Evolutionary conservation across 768 basidiomycete genomes (phyloP), one percentile per base, ranked within the genome.

Genomic region (Mycena chlorophos): DNA sequence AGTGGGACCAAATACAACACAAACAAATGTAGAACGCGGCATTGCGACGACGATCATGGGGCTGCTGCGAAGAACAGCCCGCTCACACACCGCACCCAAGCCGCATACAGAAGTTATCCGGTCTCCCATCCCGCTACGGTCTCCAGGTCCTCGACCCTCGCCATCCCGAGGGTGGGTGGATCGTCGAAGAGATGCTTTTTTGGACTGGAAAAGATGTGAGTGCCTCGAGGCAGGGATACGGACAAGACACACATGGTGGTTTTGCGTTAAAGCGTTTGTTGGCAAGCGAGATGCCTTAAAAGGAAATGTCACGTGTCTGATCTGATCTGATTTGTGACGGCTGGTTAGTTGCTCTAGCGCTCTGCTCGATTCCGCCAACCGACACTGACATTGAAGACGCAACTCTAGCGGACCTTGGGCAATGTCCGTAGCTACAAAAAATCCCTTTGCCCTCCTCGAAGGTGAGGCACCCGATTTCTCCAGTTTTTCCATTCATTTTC

Each of bases 151-250:
- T 90, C 79, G 86, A 88, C 78, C 82, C 78, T 75, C 86, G 65
- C 82, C 82, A 81, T 88, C 84, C 55, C 54, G 49, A 61, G 46
- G 82, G 89, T 81, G 87, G 83, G 80, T 84, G 74, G 75, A 73
- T 84, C 89, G 66, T 91, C 87, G 79, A 85, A 81, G 86, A 91
- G 90, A 91, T 91, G 90, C 90, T 92, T 92, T 89, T 83, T 68
- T 75, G 68, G 81, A 82, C 88, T 90, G 60, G 13, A 38, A 39
- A 26, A 39, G 12, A 43, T 20, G 13, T 2, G 23, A n/a, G 10
- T n/a, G 56, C 10, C 40, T 8, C 40, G 8, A 14, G 40, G 8
- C 8, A 22, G 13, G 22, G 40, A 42, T 6, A 19, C 20, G n/a
- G 20, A 2, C 48, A 20, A 27, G 49, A 72, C 82, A 60, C 63